A percentile compares a stretch with the other conserved stretches of the same genome.
These are phyloP conservation scores for Nothophoma quercina DNA, from an alignment of 2,329 filamentous ascomycete species.

Conservation along the genomic window DNA sequence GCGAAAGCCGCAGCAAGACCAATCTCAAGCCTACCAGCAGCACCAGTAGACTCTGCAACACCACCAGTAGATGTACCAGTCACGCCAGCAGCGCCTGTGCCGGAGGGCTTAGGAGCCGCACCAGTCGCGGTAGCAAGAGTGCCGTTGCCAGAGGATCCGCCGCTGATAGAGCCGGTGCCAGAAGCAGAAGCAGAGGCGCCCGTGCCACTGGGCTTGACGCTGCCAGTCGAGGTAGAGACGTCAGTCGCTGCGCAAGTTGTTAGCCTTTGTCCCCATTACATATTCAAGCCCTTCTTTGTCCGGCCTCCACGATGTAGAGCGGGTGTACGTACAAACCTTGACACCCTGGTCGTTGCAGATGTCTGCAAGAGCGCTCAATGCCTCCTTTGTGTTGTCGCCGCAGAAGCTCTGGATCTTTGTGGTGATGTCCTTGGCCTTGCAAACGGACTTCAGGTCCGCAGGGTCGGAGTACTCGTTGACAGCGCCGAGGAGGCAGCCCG, in stretches of 20 bases:
- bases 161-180: constrained; percentile 18
- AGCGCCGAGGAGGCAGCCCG: constrained; percentile 42
- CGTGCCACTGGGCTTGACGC: constrained; percentile 21
- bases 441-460: constrained; percentile 35
- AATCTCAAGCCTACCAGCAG: constrained; percentile 34
- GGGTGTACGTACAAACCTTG: constrained; percentile 38
- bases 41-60: constrained; percentile 25
- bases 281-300: not conserved
- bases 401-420: constrained; percentile 35
- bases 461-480: constrained; percentile 40
- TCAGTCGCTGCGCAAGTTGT: constrained; percentile 24
- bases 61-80: constrained; percentile 18
- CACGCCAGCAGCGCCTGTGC: constrained; percentile 5
- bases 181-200: constrained; percentile 21
- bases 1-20: constrained; percentile 35
- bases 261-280: not conserved
- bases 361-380: constrained; percentile 38
- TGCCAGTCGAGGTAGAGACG: constrained; percentile 27
- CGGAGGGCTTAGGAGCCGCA: constrained; percentile 19
- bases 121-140: constrained; percentile 19
- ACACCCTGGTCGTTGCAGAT: constrained; percentile 38
- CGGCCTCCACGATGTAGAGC: not conserved
- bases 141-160: constrained; percentile 13
- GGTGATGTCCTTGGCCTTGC: constrained; percentile 37
- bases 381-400: constrained; percentile 30